A percentile compares a stretch with the other conserved stretches of the same genome.
phyloP scores from a whole-genome alignment of 1,284 basidiomycete genomes.

The Marasmius oreades region DNA sequence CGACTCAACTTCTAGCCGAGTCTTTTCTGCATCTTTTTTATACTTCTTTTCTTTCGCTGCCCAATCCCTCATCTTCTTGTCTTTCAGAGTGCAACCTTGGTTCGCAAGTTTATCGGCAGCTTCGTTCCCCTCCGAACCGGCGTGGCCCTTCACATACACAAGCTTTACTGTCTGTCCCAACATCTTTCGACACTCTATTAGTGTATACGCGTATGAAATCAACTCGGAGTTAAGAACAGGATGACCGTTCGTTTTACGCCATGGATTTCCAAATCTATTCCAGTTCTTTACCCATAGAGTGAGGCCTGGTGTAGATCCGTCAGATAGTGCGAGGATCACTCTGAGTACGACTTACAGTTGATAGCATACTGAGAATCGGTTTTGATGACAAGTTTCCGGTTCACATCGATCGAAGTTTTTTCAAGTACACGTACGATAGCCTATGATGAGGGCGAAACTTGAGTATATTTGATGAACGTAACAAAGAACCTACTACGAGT shows the following conservation, averaged over 20 bases:
- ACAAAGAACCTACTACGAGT: slow-evolving; percentile 46
- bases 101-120: slow-evolving; percentile 56
- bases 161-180: slow-evolving; percentile 43
- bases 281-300: slow-evolving; percentile 49
- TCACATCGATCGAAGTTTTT: slow-evolving; percentile 35
- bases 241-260: slow-evolving; percentile 35
- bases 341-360: slow-evolving; percentile 33
- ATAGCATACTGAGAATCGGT: slow-evolving; percentile 64
- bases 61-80: slow-evolving; percentile 43
- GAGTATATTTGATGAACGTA: neutral
- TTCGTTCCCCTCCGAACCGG: slow-evolving; percentile 57
- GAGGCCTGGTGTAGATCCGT: slow-evolving; percentile 35
- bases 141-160: slow-evolving; percentile 54
- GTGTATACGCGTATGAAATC: slow-evolving; percentile 47
- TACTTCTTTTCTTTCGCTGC: slow-evolving; percentile 9
- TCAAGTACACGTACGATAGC: slow-evolving; percentile 60
- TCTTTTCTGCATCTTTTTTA: neutral
- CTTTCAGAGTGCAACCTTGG: slow-evolving; percentile 32
- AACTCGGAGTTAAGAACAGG: slow-evolving; percentile 52
- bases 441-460: slow-evolving; percentile 25
- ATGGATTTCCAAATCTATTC: slow-evolving; percentile 36
- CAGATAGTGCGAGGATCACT: slow-evolving; percentile 6
- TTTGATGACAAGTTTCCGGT: slow-evolving; percentile 46
- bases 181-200: slow-evolving; percentile 38
- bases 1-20: neutral